Conservation (phyloP, 176 grass and related monocot genomes). For the Elaeis guineensis region DNA sequence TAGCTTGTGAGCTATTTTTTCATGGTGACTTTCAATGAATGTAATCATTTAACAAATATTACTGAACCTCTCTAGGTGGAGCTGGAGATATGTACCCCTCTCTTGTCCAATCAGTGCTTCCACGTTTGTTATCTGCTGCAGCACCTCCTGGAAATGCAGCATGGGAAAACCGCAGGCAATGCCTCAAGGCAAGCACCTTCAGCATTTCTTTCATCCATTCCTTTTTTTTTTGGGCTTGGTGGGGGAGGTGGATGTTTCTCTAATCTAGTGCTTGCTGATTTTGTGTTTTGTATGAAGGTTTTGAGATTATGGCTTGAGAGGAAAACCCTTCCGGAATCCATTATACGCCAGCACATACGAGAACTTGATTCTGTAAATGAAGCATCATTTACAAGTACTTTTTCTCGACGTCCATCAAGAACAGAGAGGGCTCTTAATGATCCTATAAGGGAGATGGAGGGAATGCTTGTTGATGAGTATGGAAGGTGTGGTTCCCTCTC, state of each 20-base stretch:
- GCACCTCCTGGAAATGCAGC: conserved; percentile 88
- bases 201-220: background rate
- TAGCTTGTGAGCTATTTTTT: too few species aligned
- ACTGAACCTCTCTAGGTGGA: conserved; percentile 58
- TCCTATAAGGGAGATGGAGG: conserved; percentile 80
- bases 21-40: too few species aligned
- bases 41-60: background rate
- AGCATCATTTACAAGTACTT: conserved; percentile 50
- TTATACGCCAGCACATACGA: conserved; percentile 89
- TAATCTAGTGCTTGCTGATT: background rate
- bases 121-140: conserved; percentile 59
- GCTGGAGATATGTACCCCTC: conserved; percentile 65
- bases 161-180: conserved; percentile 94
- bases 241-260: too few species aligned
- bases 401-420: conserved; percentile 49
- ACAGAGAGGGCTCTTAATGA: conserved; percentile 96
- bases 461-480: conserved; percentile 96
- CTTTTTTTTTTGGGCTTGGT: background rate
- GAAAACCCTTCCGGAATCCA: conserved; percentile 88
- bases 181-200: conserved; percentile 74
- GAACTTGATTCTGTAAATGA: conserved; percentile 77
- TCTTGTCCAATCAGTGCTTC: conserved; percentile 87
- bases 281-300: conserved; percentile 39
- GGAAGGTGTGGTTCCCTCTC: conserved; percentile 52
- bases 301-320: conserved; percentile 97